Conservation (phyloP, 108 stramenopile genomes). For the Stephanodiscus minutulus region DNA sequence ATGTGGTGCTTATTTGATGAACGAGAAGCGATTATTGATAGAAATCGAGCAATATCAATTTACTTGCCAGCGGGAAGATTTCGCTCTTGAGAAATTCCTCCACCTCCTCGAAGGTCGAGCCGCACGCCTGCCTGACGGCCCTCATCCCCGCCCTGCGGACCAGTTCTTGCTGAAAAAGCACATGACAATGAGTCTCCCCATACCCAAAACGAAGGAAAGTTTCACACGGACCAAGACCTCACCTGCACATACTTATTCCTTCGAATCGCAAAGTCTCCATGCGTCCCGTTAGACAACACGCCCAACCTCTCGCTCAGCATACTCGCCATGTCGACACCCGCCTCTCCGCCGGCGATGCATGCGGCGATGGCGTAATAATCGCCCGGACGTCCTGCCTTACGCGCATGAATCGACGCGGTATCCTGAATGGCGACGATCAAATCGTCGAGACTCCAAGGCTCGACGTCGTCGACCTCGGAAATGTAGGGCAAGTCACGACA, state of each 20-base stretch:
- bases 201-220: neutral
- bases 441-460: conserved; percentile 45
- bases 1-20: neutral
- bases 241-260: conserved; percentile 78
- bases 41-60: neutral
- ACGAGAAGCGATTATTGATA: no score
- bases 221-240: neutral
- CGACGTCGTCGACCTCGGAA: conserved; percentile 58
- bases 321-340: conserved; percentile 82
- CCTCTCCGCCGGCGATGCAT: conserved; percentile 85
- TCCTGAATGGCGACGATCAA: conserved; percentile 41
- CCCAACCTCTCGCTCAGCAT: conserved; percentile 64
- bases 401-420: conserved; percentile 5
- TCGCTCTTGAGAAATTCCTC: conserved; percentile 70
- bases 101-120: conserved; percentile 65
- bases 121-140: conserved; percentile 83
- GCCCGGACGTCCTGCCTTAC: conserved; percentile 2
- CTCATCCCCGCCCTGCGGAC: conserved; percentile 69
- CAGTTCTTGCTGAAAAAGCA: conserved; percentile 65
- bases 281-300: conserved; percentile 67
- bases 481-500: conserved; percentile 66
- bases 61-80: conserved; percentile 59
- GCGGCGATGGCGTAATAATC: conserved; percentile 48
- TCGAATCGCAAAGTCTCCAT: conserved; percentile 66
- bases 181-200: no score